Percentiles rank a stretch among this genome's conserved stretches.
phyloP scores from a whole-genome alignment of 2,329 filamentous ascomycete species.

The Aspergillus sp. region DNA sequence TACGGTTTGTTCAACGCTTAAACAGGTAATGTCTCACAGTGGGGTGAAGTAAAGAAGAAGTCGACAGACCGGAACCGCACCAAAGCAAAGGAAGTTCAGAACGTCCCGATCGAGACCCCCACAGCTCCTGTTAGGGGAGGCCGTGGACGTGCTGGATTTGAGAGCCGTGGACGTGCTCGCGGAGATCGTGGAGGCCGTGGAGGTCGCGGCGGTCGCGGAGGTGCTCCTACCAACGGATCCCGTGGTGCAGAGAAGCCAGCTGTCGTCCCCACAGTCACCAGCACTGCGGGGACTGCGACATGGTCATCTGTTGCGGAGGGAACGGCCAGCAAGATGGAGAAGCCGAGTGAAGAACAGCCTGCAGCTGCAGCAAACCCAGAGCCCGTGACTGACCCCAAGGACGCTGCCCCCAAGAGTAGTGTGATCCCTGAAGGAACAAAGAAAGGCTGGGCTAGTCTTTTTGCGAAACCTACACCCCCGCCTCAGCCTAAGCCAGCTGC shows the following conservation, averaged over 20 bases:
- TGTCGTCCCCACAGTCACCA: conserved; percentile 9
- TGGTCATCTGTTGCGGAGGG: conserved; percentile 18
- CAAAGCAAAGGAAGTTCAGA: conserved; percentile 41
- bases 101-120: conserved; percentile 27
- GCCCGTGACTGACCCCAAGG: conserved; percentile 9
- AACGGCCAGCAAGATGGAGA: conserved; percentile 18
- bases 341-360: conserved; percentile 13
- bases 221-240: conserved; percentile 36
- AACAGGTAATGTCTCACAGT: conserved; percentile 46
- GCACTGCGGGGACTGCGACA: conserved; percentile 7
- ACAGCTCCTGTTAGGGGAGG: conserved; percentile 31
- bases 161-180: conserved; percentile 41
- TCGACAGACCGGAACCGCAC: conserved; percentile 39
- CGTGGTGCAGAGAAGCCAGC: conserved; percentile 27
- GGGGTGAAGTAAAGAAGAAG: conserved; percentile 49
- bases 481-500: conserved; percentile 42
- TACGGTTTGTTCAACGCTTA: too few species aligned
- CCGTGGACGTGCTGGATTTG: conserved; percentile 43
- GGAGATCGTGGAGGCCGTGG: conserved; percentile 43
- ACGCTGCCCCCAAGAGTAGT: conserved; percentile 24
- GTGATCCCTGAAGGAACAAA: conserved; percentile 35
- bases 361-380: conserved; percentile 11
- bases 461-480: conserved; percentile 56
- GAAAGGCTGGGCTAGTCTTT: conserved; percentile 65
- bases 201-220: conserved; percentile 39